Base-by-base conservation (phyloP, 306 rosid species). In the Lathyrus oleraceus region DNA sequence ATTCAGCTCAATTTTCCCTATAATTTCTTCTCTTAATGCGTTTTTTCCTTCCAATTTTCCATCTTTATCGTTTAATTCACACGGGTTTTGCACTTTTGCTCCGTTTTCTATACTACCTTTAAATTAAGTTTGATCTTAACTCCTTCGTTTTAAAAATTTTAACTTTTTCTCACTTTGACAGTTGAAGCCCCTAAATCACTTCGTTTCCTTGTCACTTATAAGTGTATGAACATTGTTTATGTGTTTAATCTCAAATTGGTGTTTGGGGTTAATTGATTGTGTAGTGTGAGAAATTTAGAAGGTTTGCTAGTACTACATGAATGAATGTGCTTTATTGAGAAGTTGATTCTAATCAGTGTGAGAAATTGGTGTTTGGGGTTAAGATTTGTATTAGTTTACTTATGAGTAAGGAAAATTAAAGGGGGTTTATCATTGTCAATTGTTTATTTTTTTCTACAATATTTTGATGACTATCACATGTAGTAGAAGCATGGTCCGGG, bases 1-100 rank as follows among this genome's bases (percentile, higher is more conserved):
- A 12, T 23, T 61, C 81, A 72, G 27, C 81, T 85, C 73, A 69
- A 67, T 61, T 81, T 70, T 65, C 62, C 82, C 75, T 51, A 14
- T 36, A 38, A 32, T 9, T 16, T 36, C 13, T 16, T 32, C 12
- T 21, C 57, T 52, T 44, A 16, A 12, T 6, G 27, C 25, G 5
- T 56, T 54, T 1, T 62, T 5, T 69, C 5, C 25, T 56, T 54
- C 10, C 5, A 68, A 52, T 6, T 63, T 53, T 2, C 21, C 1
- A 14, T 64, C 21, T 74, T 79, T 69, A 17, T 69, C 8, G 42
- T 4, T 23, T 74, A 63, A 28, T 69, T 63, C 12, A 35, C 8
- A 17, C 45, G 62, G 68, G 68, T 42, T 73, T 73, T 53, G 68
- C 13, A 68, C 39, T 42, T 73, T 73, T 53, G 68, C 13, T 73